phyloP scores from a whole-genome alignment of 768 basidiomycete genomes.

The Glaciozyma martinii region DNA sequence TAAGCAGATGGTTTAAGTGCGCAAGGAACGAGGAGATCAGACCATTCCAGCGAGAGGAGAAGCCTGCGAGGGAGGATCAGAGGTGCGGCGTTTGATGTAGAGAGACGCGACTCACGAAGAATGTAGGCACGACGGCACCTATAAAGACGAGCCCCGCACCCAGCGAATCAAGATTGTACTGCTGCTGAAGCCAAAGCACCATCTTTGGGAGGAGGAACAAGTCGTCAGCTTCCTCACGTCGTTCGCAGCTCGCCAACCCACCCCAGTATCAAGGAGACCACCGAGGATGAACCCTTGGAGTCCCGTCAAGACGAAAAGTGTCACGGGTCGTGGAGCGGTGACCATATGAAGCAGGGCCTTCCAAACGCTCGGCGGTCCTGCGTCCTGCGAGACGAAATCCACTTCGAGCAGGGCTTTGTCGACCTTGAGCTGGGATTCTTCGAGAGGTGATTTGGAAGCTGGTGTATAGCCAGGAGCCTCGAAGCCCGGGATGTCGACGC shows the following conservation, averaged over 20 bases:
- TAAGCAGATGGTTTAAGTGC: neutral
- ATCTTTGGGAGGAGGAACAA: neutral
- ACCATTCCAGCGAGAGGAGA: constrained; percentile 6
- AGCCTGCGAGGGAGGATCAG: neutral
- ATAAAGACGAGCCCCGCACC: constrained; percentile 26
- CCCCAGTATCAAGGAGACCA: constrained; percentile 4
- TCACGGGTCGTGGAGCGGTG: neutral
- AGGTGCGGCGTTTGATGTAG: too few species aligned
- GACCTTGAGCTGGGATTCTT: neutral
- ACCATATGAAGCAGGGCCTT: neutral
- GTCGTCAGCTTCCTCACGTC: neutral
- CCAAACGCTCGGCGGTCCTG: neutral
- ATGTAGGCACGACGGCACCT: constrained; percentile 7
- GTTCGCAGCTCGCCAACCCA: neutral
- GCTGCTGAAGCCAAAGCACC: constrained; percentile 17
- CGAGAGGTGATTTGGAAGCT: neutral
- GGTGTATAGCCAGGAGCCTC: constrained; percentile 21
- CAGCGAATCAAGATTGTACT: constrained; percentile 1
- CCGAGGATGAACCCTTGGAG: neutral
- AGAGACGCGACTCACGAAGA: constrained; percentile 1
- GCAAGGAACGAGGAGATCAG: neutral
- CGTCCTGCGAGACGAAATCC: too few species aligned
- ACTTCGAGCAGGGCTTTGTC: neutral
- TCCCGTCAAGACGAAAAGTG: neutral
- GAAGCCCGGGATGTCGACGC: constrained; percentile 11